A percentile compares a stretch with the other conserved stretches of the same genome.
Conservation (phyloP, 106 monocot genomes). For the Narthecium ossifragum region DNA sequence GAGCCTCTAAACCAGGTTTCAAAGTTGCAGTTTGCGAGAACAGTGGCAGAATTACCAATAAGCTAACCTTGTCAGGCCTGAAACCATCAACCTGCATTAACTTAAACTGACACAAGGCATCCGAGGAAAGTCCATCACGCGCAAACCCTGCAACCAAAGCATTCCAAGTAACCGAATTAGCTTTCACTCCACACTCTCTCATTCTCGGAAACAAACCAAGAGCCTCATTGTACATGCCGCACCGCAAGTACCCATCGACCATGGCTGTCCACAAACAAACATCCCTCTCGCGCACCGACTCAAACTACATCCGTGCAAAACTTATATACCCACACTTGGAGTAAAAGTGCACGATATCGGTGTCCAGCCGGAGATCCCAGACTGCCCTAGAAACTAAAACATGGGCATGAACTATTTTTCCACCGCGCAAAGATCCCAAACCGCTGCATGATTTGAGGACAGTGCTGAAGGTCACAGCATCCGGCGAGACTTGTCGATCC, state of each 20-base stretch:
- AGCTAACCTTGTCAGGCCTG: conserved; percentile 25
- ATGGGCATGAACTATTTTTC: conserved; percentile 21
- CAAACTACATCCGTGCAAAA: conserved; percentile 14
- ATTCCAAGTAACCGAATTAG: conserved; percentile 40
- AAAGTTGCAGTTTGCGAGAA: conserved; percentile 37
- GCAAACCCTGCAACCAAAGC: conserved; percentile 35
- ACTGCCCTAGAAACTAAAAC: conserved; percentile 4
- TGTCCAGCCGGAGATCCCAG: conserved; percentile 18
- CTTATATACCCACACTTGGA: conserved; percentile 27
- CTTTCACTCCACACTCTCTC: conserved; percentile 27
- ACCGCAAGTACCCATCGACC: conserved; percentile 24
- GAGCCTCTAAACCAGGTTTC: conserved; percentile 18
- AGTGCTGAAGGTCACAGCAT: too few relatives aligned
- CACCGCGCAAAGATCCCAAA: conserved; percentile 2
- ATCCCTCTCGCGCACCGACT: conserved; percentile 21
- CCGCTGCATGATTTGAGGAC: too few relatives aligned
- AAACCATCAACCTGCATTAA: conserved; percentile 29
- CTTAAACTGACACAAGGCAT: conserved; percentile 24
- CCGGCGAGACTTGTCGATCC: too few relatives aligned
- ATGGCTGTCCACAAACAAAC: conserved; percentile 35
- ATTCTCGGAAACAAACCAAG: conserved; percentile 10
- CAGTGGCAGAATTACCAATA: too few relatives aligned
- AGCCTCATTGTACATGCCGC: conserved; percentile 2
- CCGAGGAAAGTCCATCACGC: conserved; percentile 14
- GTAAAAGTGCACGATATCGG: conserved; percentile 31